phyloP scores from a whole-genome alignment of 805 yeast species.

The Soucietia sequanensis region DNA sequence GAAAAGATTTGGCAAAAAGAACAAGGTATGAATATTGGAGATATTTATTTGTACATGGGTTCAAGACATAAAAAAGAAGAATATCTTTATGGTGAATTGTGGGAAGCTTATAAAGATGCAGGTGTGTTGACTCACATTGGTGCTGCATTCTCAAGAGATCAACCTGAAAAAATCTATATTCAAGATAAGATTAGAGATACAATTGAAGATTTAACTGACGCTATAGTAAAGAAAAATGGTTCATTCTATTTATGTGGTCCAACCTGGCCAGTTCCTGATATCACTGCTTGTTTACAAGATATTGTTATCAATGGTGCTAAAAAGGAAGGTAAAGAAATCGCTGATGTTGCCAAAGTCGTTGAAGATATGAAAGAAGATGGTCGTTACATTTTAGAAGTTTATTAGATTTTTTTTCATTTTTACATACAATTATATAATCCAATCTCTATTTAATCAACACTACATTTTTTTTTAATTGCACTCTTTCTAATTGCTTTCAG shows the following conservation, averaged over 20 bases:
- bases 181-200: slow-evolving; percentile 89
- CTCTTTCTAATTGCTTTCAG: too few species aligned
- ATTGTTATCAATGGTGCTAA: slow-evolving; percentile 72
- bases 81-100: slow-evolving; percentile 91
- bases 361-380: slow-evolving; percentile 93
- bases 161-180: slow-evolving; percentile 89
- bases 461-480: too few species aligned
- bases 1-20: slow-evolving; percentile 91
- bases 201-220: slow-evolving; percentile 68
- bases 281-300: slow-evolving; percentile 84
- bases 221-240: slow-evolving; percentile 76
- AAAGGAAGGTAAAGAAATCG: slow-evolving; percentile 54
- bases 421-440: too few species aligned
- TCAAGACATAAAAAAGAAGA: slow-evolving; percentile 95
- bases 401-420: slow-evolving; percentile 39
- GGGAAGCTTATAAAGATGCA: slow-evolving; percentile 95
- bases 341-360: slow-evolving; percentile 75
- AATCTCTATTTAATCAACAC: background rate
- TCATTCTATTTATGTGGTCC: slow-evolving; percentile 97
- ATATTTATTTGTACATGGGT: slow-evolving; percentile 82
- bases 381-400: slow-evolving; percentile 90
- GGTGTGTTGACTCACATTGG: slow-evolving; percentile 92
- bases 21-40: slow-evolving; percentile 89
- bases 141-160: slow-evolving; percentile 98
- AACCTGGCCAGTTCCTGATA: slow-evolving; percentile 98